phyloP scores from a whole-genome alignment of 1,284 basidiomycete genomes.

The Kalmanozyma brasiliensis region DNA sequence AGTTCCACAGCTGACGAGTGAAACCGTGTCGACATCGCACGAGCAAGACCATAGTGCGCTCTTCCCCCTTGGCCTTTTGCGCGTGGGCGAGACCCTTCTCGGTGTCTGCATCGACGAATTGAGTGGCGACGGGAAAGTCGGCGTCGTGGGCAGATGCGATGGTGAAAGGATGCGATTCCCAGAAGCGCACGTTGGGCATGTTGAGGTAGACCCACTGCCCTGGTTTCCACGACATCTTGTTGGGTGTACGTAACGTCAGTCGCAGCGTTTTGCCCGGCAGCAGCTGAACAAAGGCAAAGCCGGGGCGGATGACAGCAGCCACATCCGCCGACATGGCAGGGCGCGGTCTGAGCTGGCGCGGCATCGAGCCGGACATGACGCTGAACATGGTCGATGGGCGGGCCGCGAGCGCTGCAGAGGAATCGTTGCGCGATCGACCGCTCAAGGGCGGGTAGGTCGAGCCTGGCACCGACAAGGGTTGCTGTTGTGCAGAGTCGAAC shows the following conservation, averaged over 20 bases:
- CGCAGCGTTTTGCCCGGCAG: constrained; percentile 82
- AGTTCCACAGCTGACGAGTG: constrained; percentile 79
- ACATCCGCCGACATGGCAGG: constrained; percentile 60
- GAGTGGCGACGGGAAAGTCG: constrained; percentile 50
- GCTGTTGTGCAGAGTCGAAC: constrained; percentile 9
- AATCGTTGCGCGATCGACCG: constrained; percentile 15
- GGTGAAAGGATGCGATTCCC: constrained; percentile 84
- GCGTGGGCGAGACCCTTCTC: constrained; percentile 31
- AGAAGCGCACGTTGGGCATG: constrained; percentile 76
- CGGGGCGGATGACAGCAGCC: constrained; percentile 69
- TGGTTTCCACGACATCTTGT: constrained; percentile 74
- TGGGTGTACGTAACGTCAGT: constrained; percentile 76
- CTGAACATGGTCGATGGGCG: constrained; percentile 43
- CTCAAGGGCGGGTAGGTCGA: constrained; percentile 9
- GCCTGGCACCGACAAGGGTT: constrained; percentile 4
- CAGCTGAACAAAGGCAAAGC: constrained; percentile 80
- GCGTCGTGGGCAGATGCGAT: constrained; percentile 76
- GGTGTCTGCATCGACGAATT: constrained; percentile 44
- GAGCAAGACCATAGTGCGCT: constrained; percentile 77
- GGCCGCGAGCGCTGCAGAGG: constrained; percentile 16
- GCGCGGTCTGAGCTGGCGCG: constrained; percentile 36
- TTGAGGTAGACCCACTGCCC: constrained; percentile 83
- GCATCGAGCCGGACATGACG: constrained; percentile 12
- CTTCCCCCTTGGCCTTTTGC: constrained; percentile 68
- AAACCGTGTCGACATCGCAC: constrained; percentile 81